Percentiles rank a stretch among this genome's conserved stretches.
These are phyloP conservation scores for Suillus subalutaceus DNA, from an alignment of 768 basidiomycete species.

Conservation along the genomic window DNA sequence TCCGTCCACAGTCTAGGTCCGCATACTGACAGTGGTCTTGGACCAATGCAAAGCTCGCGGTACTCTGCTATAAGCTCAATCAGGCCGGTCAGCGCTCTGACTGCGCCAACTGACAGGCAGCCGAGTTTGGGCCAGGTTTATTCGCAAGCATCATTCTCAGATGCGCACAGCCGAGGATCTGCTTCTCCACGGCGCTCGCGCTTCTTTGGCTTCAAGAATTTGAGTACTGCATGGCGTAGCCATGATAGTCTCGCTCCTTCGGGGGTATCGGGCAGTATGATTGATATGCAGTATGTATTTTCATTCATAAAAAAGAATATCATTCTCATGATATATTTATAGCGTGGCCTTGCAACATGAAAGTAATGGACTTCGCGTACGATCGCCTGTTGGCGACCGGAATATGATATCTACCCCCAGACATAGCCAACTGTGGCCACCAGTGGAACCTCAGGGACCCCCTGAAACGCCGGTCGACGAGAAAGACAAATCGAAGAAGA, in stretches of 20 bases:
- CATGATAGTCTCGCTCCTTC: constrained; percentile 83
- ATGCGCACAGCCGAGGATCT: constrained; percentile 74
- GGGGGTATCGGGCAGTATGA: constrained; percentile 84
- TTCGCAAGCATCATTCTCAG: constrained; percentile 81
- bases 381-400: constrained; percentile 38
- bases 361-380: constrained; percentile 35
- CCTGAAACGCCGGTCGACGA: constrained; percentile 27
- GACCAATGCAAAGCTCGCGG: constrained; percentile 59
- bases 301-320: constrained; percentile 9
- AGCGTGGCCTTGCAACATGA: constrained; percentile 84
- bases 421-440: constrained; percentile 58
- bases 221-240: constrained; percentile 73
- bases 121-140: constrained; percentile 64
- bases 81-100: constrained; percentile 64
- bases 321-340: constrained; percentile 15
- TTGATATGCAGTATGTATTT: constrained; percentile 85
- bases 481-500: constrained; percentile 69
- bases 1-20: constrained; percentile 62
- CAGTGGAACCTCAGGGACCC: constrained; percentile 39
- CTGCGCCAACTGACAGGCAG: constrained; percentile 59
- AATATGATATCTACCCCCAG: constrained; percentile 38
- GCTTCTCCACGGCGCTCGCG: constrained; percentile 67
- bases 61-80: constrained; percentile 56
- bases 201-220: constrained; percentile 78
- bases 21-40: constrained; percentile 60